phyloP scores from a whole-genome alignment of 352 stramenopile genomes.

The Phytophthora lateralis region DNA sequence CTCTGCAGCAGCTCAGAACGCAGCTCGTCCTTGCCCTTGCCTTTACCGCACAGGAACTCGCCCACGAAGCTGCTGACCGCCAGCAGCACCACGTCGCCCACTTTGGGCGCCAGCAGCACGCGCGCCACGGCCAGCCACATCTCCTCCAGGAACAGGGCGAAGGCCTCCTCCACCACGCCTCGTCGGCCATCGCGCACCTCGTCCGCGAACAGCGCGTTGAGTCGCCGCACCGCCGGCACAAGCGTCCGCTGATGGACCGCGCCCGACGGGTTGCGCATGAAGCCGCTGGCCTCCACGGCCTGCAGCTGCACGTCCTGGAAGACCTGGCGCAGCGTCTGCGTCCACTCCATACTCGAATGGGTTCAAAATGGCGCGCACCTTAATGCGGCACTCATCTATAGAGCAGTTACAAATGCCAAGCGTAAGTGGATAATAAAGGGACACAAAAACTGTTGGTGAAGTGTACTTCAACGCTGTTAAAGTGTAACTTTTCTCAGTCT shows the following conservation, averaged over 20 bases:
- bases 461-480: neutral
- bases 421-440: neutral
- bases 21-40: slow-evolving; percentile 45
- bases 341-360: slow-evolving; percentile 52
- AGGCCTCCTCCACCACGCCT: slow-evolving; percentile 56
- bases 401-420: neutral
- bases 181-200: slow-evolving; percentile 48
- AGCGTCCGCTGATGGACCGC: slow-evolving; percentile 44
- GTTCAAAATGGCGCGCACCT: neutral
- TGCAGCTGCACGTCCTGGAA: slow-evolving; percentile 74
- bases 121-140: slow-evolving; percentile 62
- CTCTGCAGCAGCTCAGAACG: slow-evolving; percentile 52
- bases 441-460: neutral
- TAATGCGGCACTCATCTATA: neutral
- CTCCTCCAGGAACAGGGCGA: slow-evolving; percentile 67
- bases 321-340: slow-evolving; percentile 55
- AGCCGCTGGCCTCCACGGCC: slow-evolving; percentile 54
- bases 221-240: slow-evolving; percentile 52
- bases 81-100: slow-evolving; percentile 48
- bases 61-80: slow-evolving; percentile 59
- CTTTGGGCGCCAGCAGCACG: slow-evolving; percentile 52
- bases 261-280: slow-evolving; percentile 39
- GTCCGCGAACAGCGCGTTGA: slow-evolving; percentile 53
- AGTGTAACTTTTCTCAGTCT: neutral
- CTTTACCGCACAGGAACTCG: slow-evolving; percentile 43